Base-by-base conservation (phyloP, 73 alveolate species). In the Breviolum minutum region DNA sequence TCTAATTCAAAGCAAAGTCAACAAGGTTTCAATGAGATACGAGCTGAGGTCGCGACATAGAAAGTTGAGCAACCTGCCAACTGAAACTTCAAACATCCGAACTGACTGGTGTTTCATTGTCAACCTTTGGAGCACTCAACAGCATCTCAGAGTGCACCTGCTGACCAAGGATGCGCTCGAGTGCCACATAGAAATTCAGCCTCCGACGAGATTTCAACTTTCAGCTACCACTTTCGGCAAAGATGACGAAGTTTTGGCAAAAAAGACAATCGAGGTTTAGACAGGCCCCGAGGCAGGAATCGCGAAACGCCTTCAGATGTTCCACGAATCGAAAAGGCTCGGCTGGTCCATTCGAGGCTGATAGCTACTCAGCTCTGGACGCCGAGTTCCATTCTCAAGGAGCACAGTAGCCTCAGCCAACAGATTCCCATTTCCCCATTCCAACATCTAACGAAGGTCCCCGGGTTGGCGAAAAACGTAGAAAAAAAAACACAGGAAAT, bases 101-200 rank as follows among this genome's bases (percentile, higher is more conserved):
- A 40, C 54, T 40, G 54, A 40, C 54, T 40, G 54, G 3, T 40
- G 54, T 40, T 40, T 40, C 54, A 40, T 40, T 40, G 54, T 3
- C 54, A 40, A 40, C 54, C 54, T 40, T 40, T 40, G 54, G 54
- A 40, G 54, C 3, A 40, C 54, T 40, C 54, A 40, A 40, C 54
- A n/a, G n/a, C n/a, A 40, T 40, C 54, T 40, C 54, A 40, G 54
- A 40, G 54, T 40, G 54, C 54, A 3, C 54, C 54, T 40, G 54
- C 20, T 79, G 95, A 63, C 95, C 95, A 66, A 87, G 95, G 32
- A 87, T 62, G 81, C 95, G 95, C 66, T 87, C 95, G 68, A 87
- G 29, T 29, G 82, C 95, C n/a, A 87, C 95, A 14, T 63, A 87
- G 30, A 87, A 87, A 30, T 87, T 87, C 82, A 87, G 48, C 95